Conservation (phyloP, 495 filamentous ascomycete species). For the Terfezia claveryi region DNA sequence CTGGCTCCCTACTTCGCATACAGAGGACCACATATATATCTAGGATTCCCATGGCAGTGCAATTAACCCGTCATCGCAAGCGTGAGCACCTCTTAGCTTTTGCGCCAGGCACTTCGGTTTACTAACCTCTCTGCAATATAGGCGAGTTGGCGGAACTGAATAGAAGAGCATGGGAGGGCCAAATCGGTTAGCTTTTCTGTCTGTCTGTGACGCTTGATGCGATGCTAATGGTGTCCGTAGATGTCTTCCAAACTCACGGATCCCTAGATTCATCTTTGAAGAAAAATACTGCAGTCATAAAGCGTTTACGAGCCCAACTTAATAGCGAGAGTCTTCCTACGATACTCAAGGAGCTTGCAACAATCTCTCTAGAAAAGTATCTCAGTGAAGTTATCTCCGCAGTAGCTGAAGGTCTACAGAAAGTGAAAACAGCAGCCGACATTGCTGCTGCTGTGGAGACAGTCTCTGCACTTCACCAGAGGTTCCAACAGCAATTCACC, state of each 20-base stretch:
- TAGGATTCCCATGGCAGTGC: not conserved
- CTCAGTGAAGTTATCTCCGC: constrained; percentile 96
- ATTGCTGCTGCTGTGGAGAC: constrained; percentile 83
- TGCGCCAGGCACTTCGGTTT: too few relatives aligned
- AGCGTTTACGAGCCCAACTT: constrained; percentile 77
- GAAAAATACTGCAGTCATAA: constrained; percentile 98
- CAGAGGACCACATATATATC: too few relatives aligned
- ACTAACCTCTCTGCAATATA: constrained; percentile 17
- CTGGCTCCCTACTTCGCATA: too few relatives aligned
- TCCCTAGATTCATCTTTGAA: constrained; percentile 91
- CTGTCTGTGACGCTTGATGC: not conserved
- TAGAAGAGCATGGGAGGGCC: constrained; percentile 64
- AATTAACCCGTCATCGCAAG: not conserved
- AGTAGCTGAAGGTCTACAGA: constrained; percentile 85
- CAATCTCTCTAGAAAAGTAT: constrained; percentile 88
- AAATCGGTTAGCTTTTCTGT: constrained; percentile 35
- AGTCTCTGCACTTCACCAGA: constrained; percentile 82
- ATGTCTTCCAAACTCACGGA: constrained; percentile 52
- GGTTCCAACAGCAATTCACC: constrained; percentile 82
- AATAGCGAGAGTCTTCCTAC: constrained; percentile 52
- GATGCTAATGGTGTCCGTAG: constrained; percentile 23
- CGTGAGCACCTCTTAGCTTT: not conserved
- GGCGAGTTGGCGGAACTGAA: constrained; percentile 83
- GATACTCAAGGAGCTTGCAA: constrained; percentile 78
- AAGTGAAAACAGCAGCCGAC: constrained; percentile 70